These are phyloP conservation scores for Sugiyamaella boreocaroliniensis DNA, from an alignment of 805 yeast genomes.

Conservation along the genomic window DNA sequence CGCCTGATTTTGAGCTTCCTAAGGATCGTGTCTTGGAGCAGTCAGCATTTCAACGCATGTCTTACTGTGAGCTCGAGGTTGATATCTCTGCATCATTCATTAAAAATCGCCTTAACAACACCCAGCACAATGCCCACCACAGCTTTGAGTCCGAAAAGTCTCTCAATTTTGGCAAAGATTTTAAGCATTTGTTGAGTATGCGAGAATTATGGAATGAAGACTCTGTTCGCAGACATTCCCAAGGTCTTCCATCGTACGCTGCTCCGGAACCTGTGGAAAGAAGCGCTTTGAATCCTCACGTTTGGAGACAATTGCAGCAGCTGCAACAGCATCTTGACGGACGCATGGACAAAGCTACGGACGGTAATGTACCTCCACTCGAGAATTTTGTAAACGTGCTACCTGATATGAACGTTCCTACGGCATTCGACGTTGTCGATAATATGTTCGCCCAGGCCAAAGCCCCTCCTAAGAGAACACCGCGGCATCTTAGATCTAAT, in stretches of 20 bases:
- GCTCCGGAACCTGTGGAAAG: not conserved
- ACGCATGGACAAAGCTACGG: not conserved
- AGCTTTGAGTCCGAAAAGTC: conserved; percentile 37
- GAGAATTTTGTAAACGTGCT: not conserved
- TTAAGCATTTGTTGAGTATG: conserved; percentile 23
- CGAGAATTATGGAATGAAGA: conserved; percentile 51
- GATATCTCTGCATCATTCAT: conserved; percentile 62
- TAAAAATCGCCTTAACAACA: conserved; percentile 40
- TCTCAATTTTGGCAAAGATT: conserved; percentile 10
- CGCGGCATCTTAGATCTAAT: too few relatives aligned
- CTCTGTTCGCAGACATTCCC: conserved; percentile 10
- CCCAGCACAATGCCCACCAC: conserved; percentile 43
- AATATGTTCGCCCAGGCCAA: conserved; percentile 8
- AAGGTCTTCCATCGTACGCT: not conserved
- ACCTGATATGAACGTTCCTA: conserved; percentile 7
- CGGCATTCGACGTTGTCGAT: conserved; percentile 15
- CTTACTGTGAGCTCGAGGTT: conserved; percentile 60
- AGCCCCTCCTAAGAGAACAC: too few relatives aligned
- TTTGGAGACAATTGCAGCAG: not conserved
- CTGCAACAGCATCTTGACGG: not conserved
- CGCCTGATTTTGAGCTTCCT: conserved; percentile 2
- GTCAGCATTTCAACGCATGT: conserved; percentile 43
- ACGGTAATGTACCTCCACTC: not conserved
- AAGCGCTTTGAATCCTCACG: not conserved
- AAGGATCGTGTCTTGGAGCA: conserved; percentile 9